Evolutionary conservation across 1,284 basidiomycete genomes (phyloP).

Genomic region (Ceratobasidium sp.): DNA sequence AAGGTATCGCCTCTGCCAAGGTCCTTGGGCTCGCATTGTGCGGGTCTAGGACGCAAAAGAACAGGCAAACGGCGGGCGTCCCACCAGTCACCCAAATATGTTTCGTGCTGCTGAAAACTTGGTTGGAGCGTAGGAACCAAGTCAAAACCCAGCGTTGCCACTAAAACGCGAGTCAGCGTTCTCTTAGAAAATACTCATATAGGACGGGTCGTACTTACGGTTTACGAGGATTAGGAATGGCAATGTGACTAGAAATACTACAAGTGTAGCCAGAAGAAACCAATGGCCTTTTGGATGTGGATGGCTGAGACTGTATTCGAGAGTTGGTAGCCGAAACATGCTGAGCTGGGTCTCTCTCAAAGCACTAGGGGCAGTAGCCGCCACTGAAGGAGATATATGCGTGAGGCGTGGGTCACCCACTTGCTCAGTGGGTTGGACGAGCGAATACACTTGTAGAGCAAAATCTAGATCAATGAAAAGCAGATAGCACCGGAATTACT

Average conservation of each 20-base stretch:
- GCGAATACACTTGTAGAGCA: no score
- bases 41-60: background rate
- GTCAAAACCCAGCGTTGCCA: slow-evolving; percentile 20
- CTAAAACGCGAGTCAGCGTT: background rate
- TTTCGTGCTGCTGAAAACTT: background rate
- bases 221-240: slow-evolving; percentile 20
- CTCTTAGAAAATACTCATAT: background rate
- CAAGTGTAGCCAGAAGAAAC: slow-evolving; percentile 2
- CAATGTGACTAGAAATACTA: background rate
- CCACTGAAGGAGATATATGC: no score
- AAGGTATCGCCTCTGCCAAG: slow-evolving; percentile 24
- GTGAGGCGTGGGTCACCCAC: no score
- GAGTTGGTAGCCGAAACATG: no score
- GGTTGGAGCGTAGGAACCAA: slow-evolving; percentile 24
- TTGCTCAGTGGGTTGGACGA: no score
- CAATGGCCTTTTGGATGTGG: slow-evolving; percentile 7
- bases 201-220: slow-evolving; percentile 2
- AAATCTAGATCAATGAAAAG: no score
- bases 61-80: background rate
- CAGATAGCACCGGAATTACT: no score
- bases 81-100: background rate
- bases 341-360: no score
- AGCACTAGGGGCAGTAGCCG: no score
- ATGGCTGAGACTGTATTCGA: slow-evolving; percentile 18
- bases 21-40: slow-evolving; percentile 18